Evolutionary conservation across 2,329 filamentous ascomycete genomes (phyloP), one percentile per base, ranked within the genome.

Genomic region (Zarea fungicola): DNA sequence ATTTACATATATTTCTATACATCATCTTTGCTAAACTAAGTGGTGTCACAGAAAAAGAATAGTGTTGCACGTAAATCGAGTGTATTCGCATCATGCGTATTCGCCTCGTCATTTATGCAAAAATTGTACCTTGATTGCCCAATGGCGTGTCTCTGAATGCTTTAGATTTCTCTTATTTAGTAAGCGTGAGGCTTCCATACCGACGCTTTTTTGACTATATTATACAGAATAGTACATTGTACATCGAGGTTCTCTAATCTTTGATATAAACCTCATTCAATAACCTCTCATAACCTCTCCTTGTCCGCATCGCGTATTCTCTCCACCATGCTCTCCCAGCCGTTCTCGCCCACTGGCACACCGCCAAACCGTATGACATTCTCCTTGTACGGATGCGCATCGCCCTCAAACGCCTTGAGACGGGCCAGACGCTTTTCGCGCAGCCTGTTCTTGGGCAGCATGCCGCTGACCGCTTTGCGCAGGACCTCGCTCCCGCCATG

Each of bases 361-460:
- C 83, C 84, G 6, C 76, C 78, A 58, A 92, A 85, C 64, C 80
- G 81, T 43, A 96, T 69, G 54, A 97, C 70, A 63, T 99, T 99
- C 67, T 84, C 70, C 78, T 88, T 87, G 68, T 96, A 97, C 32
- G 93, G 95, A 73, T 99, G 91, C 21, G 83, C 82, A 32, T 81
- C 76, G n/a, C 92, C 90, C 71, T 99, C 95, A 67, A 96, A 99
- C 6, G 88, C 91, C 80, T 97, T 99, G 65, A 99, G 71, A 58
- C 93, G 77, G 31, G 84, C 89, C 72, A 99, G 72, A 55, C 95
- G 74, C 74, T 89, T 87, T 66, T 96, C 90, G 60, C 92, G 76
- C 62, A 99, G 72, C 61, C 91, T 75, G 72, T 99, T 99, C 80
- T 99, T 99, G 47, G 93, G 93, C 69, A 99, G 70, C 93, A 99